These are phyloP conservation scores for Lizonia empirigonia DNA, from an alignment of 2,329 filamentous ascomycete species.

Conservation along the genomic window DNA sequence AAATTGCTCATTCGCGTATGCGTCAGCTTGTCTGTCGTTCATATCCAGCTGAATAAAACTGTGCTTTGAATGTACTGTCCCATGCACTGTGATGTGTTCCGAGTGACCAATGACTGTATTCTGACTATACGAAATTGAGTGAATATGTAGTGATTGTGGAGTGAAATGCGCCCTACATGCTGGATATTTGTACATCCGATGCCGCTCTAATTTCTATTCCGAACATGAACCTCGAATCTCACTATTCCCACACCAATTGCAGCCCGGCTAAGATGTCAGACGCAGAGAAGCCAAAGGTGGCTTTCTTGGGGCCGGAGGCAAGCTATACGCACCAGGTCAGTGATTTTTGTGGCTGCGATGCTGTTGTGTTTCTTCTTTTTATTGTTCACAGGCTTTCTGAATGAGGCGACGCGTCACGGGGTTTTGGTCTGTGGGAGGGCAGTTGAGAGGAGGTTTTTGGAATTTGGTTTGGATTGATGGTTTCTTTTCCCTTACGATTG, in stretches of 20 bases:
- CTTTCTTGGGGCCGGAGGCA: constrained; percentile 67
- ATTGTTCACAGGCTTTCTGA: neutral
- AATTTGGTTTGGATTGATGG: too few relatives aligned
- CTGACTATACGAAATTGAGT: neutral
- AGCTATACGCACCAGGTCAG: constrained; percentile 73
- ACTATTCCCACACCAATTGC: constrained; percentile 1
- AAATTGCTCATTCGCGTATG: constrained; percentile 31
- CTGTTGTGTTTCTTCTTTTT: neutral
- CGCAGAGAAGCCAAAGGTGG: constrained; percentile 45
- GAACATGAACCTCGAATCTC: neutral
- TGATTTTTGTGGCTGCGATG: neutral
- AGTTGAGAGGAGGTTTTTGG: too few relatives aligned
- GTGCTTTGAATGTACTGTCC: constrained; percentile 6
- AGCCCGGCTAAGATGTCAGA: constrained; percentile 18
- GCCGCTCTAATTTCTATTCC: constrained; percentile 14
- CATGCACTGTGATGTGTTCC: neutral
- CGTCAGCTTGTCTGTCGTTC: constrained; percentile 39
- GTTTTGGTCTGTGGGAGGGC: too few relatives aligned
- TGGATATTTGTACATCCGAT: constrained; percentile 12
- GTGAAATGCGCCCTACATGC: constrained; percentile 3
- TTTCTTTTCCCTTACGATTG: too few relatives aligned
- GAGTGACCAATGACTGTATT: neutral
- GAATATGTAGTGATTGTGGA: neutral
- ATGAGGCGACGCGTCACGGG: constrained; percentile 4
- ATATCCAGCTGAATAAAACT: constrained; percentile 35